A percentile compares a stretch with the other conserved stretches of the same genome.
These are phyloP conservation scores for Petunia secreta DNA, from an alignment of 257 asterid genomes.

Conservation along the genomic window DNA sequence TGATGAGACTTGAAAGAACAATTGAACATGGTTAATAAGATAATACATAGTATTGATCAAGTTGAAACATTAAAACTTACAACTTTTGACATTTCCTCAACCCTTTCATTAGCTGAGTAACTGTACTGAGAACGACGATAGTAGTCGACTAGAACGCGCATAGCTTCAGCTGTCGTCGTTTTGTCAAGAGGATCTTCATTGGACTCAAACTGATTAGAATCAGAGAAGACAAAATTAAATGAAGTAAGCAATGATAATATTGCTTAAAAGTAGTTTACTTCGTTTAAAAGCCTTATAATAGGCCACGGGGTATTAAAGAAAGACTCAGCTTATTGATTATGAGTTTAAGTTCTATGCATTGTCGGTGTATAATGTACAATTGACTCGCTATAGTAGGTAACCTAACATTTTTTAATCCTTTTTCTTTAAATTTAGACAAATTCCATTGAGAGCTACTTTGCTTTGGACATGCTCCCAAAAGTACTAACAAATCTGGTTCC, in stretches of 20 bases:
- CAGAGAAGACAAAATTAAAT: not conserved
- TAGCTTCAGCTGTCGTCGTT: slow-evolving; percentile 87
- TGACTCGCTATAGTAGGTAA: too few species aligned
- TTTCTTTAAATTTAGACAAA: too few species aligned
- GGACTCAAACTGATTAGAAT: slow-evolving; percentile 64
- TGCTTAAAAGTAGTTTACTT: not conserved
- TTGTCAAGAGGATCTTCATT: slow-evolving; percentile 91
- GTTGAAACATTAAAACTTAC: slow-evolving; percentile 48
- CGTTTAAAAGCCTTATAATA: not conserved
- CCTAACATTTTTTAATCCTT: too few species aligned
- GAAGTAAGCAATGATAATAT: not conserved
- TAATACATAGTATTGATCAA: not conserved
- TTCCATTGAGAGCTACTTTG: too few species aligned
- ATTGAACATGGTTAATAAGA: not conserved
- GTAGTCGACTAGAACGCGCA: slow-evolving; percentile 60
- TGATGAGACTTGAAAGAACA: too few species aligned
- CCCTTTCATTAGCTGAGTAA: slow-evolving; percentile 67
- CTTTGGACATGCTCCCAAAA: too few species aligned
- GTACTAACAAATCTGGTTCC: too few species aligned
- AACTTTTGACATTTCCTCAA: slow-evolving; percentile 85
- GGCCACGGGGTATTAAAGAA: not conserved
- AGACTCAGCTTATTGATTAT: too few species aligned
- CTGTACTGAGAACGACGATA: slow-evolving; percentile 67
- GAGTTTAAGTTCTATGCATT: too few species aligned
- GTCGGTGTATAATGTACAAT: too few species aligned